These are phyloP conservation scores for Solanum hybrid DNA, from an alignment of 305 asterid genomes.

Conservation along the genomic window DNA sequence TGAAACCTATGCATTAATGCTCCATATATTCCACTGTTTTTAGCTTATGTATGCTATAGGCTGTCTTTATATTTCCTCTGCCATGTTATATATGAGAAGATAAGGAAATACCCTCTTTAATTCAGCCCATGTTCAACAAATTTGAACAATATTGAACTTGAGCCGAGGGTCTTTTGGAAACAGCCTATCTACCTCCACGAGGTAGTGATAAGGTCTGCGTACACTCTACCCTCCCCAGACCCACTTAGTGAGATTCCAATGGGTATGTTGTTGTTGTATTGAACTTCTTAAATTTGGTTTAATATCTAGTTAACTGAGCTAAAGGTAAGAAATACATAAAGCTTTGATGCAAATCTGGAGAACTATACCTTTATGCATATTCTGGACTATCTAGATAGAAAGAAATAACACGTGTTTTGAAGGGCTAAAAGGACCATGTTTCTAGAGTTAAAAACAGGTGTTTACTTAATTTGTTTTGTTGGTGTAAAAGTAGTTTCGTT, in stretches of 20 bases:
- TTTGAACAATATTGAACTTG: neutral
- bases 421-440: neutral
- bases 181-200: neutral
- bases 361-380: neutral
- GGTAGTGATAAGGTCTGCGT: neutral
- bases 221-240: rapidly evolving
- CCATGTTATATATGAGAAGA: neutral
- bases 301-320: neutral
- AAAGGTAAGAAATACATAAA: neutral
- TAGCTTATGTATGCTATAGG: neutral
- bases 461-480: neutral
- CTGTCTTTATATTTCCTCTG: neutral
- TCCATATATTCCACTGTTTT: neutral
- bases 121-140: neutral
- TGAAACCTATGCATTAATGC: neutral
- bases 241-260: neutral
- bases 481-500: neutral
- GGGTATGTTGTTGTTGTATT: neutral
- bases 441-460: neutral
- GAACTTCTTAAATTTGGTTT: neutral
- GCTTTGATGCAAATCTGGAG: neutral
- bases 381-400: neutral
- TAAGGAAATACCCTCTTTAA: neutral
- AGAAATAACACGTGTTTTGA: neutral
- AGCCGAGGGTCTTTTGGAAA: neutral